Base-by-base conservation (phyloP, 2,329 filamentous ascomycete species). In the Fusarium sublunatum region DNA sequence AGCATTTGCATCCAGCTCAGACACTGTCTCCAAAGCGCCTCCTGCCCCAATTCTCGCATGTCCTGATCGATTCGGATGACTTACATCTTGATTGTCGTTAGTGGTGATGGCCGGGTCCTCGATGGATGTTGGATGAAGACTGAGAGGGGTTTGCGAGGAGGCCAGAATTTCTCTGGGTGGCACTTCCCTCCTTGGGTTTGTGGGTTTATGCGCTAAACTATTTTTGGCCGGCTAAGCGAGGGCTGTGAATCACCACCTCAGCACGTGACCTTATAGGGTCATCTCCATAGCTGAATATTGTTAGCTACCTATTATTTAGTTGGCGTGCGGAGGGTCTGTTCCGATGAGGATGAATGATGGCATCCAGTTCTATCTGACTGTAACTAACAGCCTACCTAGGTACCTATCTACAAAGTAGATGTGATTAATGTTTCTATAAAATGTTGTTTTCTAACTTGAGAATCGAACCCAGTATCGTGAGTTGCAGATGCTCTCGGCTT, bases 31-130 rank as follows among this genome's bases (percentile, higher is more conserved):
- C 48, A 53, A 53, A 57, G 39, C 59, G 36, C 64, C 43, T 55
- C 34, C 35, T 53, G 48, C 25, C 49, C 64, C 54, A 36, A 29
- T 41, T 45, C 48, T 68, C 52, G 54, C 35, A 22, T 50, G 52
- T 58, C 47, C 43, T 54, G 31, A 42, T 69, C 68, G 63, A 51
- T 49, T 64, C 56, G 56, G 44, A 60, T 39, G 63, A 79, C 77
- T 79, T 74, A 79, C 77, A 79, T 79, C 77, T 79, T 79, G 75
- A 76, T 74, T 78, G 70, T 76, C 73, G 73, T 73, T 76, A 73
- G 69, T 73, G 67, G 73, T 75, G 74, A 78, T 77, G 77, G 77
- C 71, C 72, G 75, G 54, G 71, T 76, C 76, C 74, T 78, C 75
- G 73, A 73, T 76, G 69, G 72, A 69, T 73, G 72, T 70, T 67